These are phyloP conservation scores for Phaeosphaeriaceae sp. DNA, from an alignment of 2,329 filamentous ascomycete genomes.

Conservation along the genomic window DNA sequence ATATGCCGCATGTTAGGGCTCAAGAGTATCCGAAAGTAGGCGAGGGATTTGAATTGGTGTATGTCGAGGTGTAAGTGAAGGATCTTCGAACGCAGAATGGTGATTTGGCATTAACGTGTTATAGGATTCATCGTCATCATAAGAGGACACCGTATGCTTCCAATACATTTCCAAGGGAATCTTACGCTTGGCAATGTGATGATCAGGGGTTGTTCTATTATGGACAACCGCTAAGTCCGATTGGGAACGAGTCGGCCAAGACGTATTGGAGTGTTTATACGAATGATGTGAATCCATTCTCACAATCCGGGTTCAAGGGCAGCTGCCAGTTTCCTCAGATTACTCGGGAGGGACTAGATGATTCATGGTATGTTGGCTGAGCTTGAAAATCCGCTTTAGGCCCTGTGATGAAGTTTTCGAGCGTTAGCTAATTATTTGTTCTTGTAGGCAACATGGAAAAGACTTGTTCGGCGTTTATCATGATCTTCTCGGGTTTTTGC, in stretches of 20 bases:
- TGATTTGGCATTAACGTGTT: slow-evolving; percentile 1
- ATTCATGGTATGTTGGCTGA: slow-evolving; percentile 59
- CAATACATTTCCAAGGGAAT: slow-evolving; percentile 77
- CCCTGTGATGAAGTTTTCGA: too few relatives aligned
- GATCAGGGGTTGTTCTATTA: slow-evolving; percentile 75
- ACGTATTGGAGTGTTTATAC: slow-evolving; percentile 71
- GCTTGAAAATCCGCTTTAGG: too few relatives aligned
- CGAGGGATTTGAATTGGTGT: slow-evolving; percentile 68
- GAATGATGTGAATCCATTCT: slow-evolving; percentile 70
- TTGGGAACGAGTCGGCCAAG: slow-evolving; percentile 57
- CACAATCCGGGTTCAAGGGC: slow-evolving; percentile 70
- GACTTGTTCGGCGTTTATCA: slow-evolving; percentile 80
- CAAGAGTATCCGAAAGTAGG: slow-evolving; percentile 66
- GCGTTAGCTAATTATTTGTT: too few relatives aligned
- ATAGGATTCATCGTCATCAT: slow-evolving; percentile 75
- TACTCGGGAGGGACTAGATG: slow-evolving; percentile 71
- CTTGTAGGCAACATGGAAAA: slow-evolving; percentile 69
- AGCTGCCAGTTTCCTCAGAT: slow-evolving; percentile 85
- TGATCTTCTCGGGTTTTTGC: slow-evolving; percentile 71
- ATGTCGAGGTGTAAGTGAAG: slow-evolving; percentile 71
- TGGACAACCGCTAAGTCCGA: slow-evolving; percentile 61
- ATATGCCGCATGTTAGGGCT: slow-evolving; percentile 82
- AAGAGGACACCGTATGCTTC: slow-evolving; percentile 81
- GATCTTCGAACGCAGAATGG: not conserved
- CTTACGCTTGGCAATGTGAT: slow-evolving; percentile 74